Base-by-base conservation (phyloP, 371 early-diverging fungal genomes). In the Apophysomyces ossiformis region DNA sequence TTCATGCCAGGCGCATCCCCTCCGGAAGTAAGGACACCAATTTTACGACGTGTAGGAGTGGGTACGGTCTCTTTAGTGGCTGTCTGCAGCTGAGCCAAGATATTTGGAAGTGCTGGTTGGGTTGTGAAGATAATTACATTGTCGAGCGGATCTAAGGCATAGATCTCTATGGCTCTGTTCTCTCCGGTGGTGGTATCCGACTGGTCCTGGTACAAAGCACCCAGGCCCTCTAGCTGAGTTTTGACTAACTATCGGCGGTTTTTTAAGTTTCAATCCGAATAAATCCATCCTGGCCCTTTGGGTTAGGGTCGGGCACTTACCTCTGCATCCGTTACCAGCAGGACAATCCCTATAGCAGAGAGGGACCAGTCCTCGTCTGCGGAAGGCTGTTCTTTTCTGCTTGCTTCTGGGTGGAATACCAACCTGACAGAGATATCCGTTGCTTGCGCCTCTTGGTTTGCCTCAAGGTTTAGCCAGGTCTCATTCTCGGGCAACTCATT, bases 1-100 rank as follows among this genome's bases (percentile, higher is more conserved):
- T 99, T 99, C 99, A 99, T 99, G 36, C 99, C 99, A 8, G 95
- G 96, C 1, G 97, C 92, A 82, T 99, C 99, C 43, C 99, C 99
- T 39, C 99, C 99, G 57, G 95, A 94, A 12, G 99, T 99, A 59
- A 99, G 72, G 21, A 99, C 87, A 57, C 92, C 98, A 70, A 99
- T 93, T 54, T 86, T 87, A 50, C 75, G 76, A 44, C 74, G 38
- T 50, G n/a, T 50, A 21, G 16, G 54, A 50, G 54, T 21, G 21
- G 21, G 21, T 77, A 64, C 74, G 50, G 37, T 54, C 38, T 32
- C 57, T 46, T 7, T 61, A 32, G 45, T 56, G 37, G 8, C 26
- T 13, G 6, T 26, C 50, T 15, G n/a, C 13, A 38, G 37, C 38
- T 54, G 47, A 43, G 13, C 61, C 60, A 32, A 61, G 18, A 69